Base-by-base conservation (phyloP, 177 flowering plant species). In the Tripterygium wilfordii region DNA sequence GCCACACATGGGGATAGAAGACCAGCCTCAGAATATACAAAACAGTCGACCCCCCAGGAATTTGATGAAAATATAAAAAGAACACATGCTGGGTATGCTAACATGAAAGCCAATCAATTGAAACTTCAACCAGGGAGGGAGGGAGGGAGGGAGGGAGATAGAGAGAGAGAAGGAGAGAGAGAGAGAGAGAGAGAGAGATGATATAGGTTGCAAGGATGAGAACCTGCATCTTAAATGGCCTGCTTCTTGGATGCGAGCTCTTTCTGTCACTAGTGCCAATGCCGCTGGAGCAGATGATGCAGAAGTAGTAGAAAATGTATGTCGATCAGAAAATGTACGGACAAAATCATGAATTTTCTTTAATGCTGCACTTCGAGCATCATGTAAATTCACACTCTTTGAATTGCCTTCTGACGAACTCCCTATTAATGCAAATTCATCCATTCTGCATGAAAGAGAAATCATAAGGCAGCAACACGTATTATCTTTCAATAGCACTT, bases 181-280 rank as follows among this genome's bases (percentile, higher is more conserved):
- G 24, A 42, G 22, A 16, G 31, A 3, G 15, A 15, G 13, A 9
- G 13, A 22, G 18, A 39, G 4, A 43, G 9, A 24, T 10, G 20
- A 1, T 1, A 24, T 35, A 45, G n/a, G n/a, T n/a, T n/a, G 41
- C 22, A 31, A 44, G 59, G 35, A 24, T 43, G 32, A 10, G 48
- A 25, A 91, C 98, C 98, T 91, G 98, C 96, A 91, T 85, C 98
- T 74, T 30, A 91, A 66, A 74, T 91, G 96, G 39, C 98, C 98
- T 27, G 95, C 96, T 67, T 91, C 98, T 51, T 67, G 92, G 56
- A 91, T 91, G 6, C 90, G 88, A 57, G 89, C 83, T 39, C 78
- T 60, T 59, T 89, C 92, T 30, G 88, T 82, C 18, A 86, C 88
- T 65, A 83, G 95, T 14, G 80, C 64, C 62, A 87, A 65, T 40